Evolutionary conservation across 306 rosid genomes (phyloP).

Genomic region (Chamaecrista fasciculata): DNA sequence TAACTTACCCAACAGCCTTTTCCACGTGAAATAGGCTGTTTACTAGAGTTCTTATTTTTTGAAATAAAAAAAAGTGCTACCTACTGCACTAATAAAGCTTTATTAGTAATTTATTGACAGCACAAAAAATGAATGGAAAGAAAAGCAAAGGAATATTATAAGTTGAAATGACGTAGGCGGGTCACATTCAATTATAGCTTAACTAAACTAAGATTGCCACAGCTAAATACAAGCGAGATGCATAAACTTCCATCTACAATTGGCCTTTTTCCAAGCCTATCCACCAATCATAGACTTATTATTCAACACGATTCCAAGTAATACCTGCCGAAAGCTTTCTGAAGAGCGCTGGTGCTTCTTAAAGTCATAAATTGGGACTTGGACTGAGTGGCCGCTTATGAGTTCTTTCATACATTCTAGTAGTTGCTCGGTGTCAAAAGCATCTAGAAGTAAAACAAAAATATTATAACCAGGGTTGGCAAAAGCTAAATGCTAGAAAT

Average conservation of each 20-base stretch:
- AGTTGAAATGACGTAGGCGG: neutral
- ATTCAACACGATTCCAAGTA: neutral
- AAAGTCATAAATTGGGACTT: conserved; percentile 88
- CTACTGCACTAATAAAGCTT: neutral
- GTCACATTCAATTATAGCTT: neutral
- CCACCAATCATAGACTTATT: neutral
- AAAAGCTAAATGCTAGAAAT: neutral
- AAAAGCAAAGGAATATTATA: neutral
- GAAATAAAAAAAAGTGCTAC: neutral
- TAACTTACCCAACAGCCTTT: neutral
- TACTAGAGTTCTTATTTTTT: neutral
- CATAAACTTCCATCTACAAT: neutral
- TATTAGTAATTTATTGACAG: neutral
- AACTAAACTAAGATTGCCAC: neutral
- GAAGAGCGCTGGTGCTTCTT: conserved; percentile 73
- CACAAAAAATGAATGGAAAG: neutral
- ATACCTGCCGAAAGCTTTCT: conserved; percentile 84
- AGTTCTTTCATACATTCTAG: conserved; percentile 67
- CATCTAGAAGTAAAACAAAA: conserved; percentile 43
- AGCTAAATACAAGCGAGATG: neutral
- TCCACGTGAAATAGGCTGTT: neutral
- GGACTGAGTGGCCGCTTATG: conserved; percentile 61
- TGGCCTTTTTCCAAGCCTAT: neutral
- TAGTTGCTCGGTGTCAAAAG: conserved; percentile 86
- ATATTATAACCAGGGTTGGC: neutral